Evolutionary conservation across 805 yeast genomes (phyloP).

Genomic region (Ogataea degrootiae): DNA sequence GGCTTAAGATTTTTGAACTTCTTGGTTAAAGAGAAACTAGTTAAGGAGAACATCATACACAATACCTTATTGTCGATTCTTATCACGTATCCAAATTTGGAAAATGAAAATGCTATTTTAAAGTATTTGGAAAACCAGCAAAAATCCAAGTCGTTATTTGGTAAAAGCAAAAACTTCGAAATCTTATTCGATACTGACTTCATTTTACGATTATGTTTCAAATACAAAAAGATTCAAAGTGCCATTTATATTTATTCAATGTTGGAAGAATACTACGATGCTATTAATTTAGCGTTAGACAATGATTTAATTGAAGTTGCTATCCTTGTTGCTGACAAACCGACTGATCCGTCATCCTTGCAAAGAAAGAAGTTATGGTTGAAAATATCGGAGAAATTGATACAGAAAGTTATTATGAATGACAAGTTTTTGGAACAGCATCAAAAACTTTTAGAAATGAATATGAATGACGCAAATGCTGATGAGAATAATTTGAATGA

Average conservation of each 20-base stretch:
- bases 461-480: constrained; percentile 4
- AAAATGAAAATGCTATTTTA: constrained; percentile 44
- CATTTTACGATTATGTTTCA: constrained; percentile 67
- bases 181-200: constrained; percentile 65
- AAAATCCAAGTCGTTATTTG: constrained; percentile 12
- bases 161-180: constrained; percentile 19
- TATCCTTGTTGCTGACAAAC: constrained; percentile 50
- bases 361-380: constrained; percentile 72
- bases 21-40: constrained; percentile 42
- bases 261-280: constrained; percentile 71
- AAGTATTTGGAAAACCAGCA: constrained; percentile 40
- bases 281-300: constrained; percentile 68
- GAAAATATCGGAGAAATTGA: constrained; percentile 51
- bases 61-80: constrained; percentile 68
- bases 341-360: constrained; percentile 28
- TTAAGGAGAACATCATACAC: constrained; percentile 48
- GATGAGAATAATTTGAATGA: constrained; percentile 22
- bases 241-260: constrained; percentile 72
- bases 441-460: constrained; percentile 12
- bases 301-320: constrained; percentile 57
- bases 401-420: constrained; percentile 29
- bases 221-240: constrained; percentile 51
- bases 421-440: constrained; percentile 23
- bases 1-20: constrained; percentile 61
- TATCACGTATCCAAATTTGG: constrained; percentile 41